phyloP scores from a whole-genome alignment of 495 filamentous ascomycete genomes.

The Penicillium steckii region DNA sequence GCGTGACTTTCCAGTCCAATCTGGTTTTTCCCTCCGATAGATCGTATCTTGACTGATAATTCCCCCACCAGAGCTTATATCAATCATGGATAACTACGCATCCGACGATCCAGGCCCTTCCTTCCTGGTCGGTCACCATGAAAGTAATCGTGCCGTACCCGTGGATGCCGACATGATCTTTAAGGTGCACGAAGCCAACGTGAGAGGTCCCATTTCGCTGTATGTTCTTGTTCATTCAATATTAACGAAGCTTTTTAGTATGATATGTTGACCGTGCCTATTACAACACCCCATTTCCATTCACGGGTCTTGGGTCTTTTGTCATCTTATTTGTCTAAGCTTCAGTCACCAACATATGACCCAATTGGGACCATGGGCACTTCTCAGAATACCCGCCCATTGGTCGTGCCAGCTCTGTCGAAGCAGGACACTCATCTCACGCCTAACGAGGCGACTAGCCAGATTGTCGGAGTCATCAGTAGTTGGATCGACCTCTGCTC shows the following conservation, averaged over 20 bases:
- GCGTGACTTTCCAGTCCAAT: no score
- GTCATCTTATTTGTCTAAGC: slow-evolving; percentile 52
- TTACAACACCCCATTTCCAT: slow-evolving; percentile 83
- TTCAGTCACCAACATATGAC: slow-evolving; percentile 30
- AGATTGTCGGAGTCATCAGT: slow-evolving; percentile 70
- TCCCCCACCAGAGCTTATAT: neutral
- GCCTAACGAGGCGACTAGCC: slow-evolving; percentile 68
- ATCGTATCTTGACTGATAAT: neutral
- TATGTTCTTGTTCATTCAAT: neutral
- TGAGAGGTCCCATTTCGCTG: slow-evolving; percentile 22
- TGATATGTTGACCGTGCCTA: slow-evolving; percentile 85
- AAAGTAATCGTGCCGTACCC: slow-evolving; percentile 59
- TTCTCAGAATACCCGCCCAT: slow-evolving; percentile 41
- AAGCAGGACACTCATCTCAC: slow-evolving; percentile 71
- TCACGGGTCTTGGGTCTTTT: slow-evolving; percentile 66
- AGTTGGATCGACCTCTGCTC: slow-evolving; percentile 91
- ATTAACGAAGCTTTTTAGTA: slow-evolving; percentile 56
- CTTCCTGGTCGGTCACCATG: slow-evolving; percentile 85
- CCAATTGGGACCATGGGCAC: slow-evolving; percentile 34
- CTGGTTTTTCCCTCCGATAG: neutral
- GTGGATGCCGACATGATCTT: slow-evolving; percentile 63
- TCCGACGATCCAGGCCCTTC: slow-evolving; percentile 56
- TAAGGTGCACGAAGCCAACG: slow-evolving; percentile 61
- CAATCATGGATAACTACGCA: slow-evolving; percentile 45
- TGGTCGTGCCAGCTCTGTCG: slow-evolving; percentile 67